Conservation (phyloP, 495 filamentous ascomycete species). For the Penicillium canariense region DNA sequence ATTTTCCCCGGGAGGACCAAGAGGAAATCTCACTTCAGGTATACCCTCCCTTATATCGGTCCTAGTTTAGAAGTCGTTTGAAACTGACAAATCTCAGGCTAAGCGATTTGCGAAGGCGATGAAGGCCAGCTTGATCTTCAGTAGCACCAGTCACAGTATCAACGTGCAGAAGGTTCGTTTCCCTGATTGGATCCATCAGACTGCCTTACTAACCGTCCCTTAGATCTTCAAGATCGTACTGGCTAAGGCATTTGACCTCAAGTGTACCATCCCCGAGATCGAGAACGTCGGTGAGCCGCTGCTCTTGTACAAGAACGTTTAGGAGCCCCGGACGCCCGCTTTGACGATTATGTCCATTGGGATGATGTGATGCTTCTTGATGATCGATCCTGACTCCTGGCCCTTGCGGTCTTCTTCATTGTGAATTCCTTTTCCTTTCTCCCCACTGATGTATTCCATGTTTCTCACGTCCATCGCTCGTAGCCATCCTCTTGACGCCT, state of each 20-base stretch:
- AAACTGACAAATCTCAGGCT: conserved; percentile 52
- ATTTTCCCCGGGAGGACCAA: conserved; percentile 94
- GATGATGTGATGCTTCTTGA: conserved; percentile 42
- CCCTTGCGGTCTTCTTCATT: conserved; percentile 16
- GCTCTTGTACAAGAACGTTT: conserved; percentile 84
- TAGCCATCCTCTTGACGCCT: background rate
- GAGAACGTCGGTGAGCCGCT: conserved; percentile 97
- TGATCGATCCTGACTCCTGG: conserved; percentile 31
- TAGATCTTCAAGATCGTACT: conserved; percentile 99
- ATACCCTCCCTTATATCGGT: conserved; percentile 13
- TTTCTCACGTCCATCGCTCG: conserved; percentile 15
- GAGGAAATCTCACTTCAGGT: conserved; percentile 97
- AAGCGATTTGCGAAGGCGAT: conserved; percentile 96
- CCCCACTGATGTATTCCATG: conserved; percentile 25
- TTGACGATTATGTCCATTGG: conserved; percentile 42
- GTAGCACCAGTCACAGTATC: conserved; percentile 97
- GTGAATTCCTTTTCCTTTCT: conserved; percentile 21
- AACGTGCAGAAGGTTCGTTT: conserved; percentile 91
- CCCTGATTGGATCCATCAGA: background rate
- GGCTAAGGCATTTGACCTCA: conserved; percentile 96
- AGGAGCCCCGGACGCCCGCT: conserved; percentile 10
- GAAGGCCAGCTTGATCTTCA: conserved; percentile 96
- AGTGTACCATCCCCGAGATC: conserved; percentile 98
- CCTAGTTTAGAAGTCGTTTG: background rate
- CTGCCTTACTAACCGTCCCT: conserved; percentile 7